These are phyloP conservation scores for Claviceps maximensis DNA, from an alignment of 2,329 filamentous ascomycete species.

Conservation along the genomic window DNA sequence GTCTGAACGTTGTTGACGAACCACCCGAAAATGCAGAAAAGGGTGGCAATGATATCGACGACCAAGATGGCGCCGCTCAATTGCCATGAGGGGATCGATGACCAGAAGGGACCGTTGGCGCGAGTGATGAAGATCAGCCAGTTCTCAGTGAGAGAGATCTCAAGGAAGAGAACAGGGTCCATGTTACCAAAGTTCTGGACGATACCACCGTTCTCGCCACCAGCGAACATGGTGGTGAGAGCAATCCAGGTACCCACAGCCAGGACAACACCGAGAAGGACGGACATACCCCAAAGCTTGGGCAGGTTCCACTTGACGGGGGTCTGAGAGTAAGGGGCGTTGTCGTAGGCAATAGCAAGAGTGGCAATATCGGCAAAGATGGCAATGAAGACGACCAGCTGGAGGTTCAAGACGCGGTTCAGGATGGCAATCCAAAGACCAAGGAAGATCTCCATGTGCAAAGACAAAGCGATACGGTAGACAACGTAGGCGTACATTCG, in stretches of 20 bases:
- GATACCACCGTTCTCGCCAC: constrained; percentile 62
- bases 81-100: constrained; percentile 78
- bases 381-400: constrained; percentile 85
- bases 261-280: constrained; percentile 68
- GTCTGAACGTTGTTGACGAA: constrained; percentile 53
- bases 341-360: constrained; percentile 85
- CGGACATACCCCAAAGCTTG: constrained; percentile 86
- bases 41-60: constrained; percentile 72
- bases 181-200: constrained; percentile 78
- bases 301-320: constrained; percentile 94
- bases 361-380: constrained; percentile 92
- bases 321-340: constrained; percentile 71
- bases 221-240: constrained; percentile 68
- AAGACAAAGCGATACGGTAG: constrained; percentile 84
- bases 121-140: constrained; percentile 96
- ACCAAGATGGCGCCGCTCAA: constrained; percentile 62
- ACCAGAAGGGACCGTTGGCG: constrained; percentile 87
- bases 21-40: constrained; percentile 78
- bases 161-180: constrained; percentile 74
- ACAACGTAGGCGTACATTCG: constrained; percentile 95
- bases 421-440: constrained; percentile 85
- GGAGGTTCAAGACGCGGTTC: constrained; percentile 71
- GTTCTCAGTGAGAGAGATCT: constrained; percentile 85
- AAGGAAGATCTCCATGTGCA: constrained; percentile 84
- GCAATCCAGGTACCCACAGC: constrained; percentile 80